These are phyloP conservation scores for Leccinum solheimii DNA, from an alignment of 1,284 basidiomycete genomes.

Conservation along the genomic window DNA sequence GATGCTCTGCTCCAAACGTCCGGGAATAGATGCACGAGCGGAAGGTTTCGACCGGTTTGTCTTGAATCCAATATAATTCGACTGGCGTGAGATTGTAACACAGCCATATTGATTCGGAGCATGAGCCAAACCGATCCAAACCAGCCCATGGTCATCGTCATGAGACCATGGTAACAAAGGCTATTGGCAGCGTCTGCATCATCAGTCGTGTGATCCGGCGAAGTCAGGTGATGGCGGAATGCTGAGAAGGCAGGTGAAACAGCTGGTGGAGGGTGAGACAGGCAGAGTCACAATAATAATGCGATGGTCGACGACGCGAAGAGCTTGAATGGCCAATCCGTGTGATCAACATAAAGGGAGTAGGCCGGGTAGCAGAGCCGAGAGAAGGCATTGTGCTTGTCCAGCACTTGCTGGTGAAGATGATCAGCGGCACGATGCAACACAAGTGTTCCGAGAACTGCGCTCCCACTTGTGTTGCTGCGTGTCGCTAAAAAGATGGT, in stretches of 20 bases:
- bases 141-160: neutral
- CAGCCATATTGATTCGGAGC: constrained; percentile 7
- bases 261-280: neutral
- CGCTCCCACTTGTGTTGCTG: constrained; percentile 44
- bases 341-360: neutral
- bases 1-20: neutral
- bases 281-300: neutral
- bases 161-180: neutral
- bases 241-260: neutral
- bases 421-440: constrained; percentile 16
- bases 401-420: neutral
- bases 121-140: constrained; percentile 9
- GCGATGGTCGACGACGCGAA: neutral
- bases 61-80: neutral
- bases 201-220: neutral
- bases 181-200: neutral
- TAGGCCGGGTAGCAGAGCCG: neutral
- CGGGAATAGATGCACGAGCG: neutral
- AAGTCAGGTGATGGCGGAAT: constrained; percentile 15
- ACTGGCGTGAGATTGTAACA: neutral
- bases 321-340: neutral
- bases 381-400: neutral
- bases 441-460: constrained; percentile 49
- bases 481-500: constrained; percentile 8
- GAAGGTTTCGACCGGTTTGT: neutral